Evolutionary conservation across 2,329 filamentous ascomycete genomes (phyloP).

Genomic region (Colletotrichum sp.): DNA sequence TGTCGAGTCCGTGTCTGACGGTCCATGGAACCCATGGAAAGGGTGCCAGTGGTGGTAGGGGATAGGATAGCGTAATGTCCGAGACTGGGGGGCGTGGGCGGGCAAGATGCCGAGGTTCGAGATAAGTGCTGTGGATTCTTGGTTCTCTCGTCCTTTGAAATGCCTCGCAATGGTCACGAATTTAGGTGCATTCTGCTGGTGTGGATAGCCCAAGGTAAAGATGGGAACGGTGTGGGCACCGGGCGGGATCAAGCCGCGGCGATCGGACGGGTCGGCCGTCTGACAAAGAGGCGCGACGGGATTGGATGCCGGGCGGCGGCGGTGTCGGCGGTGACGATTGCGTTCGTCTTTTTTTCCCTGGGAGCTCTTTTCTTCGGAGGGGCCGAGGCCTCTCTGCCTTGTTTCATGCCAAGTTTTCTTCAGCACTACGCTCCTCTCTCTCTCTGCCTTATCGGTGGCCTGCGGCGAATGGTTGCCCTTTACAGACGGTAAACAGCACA

Average conservation of each 20-base stretch:
- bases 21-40: not conserved
- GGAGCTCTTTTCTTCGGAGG: not conserved
- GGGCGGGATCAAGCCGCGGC: not conserved
- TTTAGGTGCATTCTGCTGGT: not conserved
- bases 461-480: not conserved
- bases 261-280: not conserved
- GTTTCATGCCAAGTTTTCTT: not conserved
- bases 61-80: slow-evolving; percentile 8
- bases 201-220: not conserved
- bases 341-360: not conserved
- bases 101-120: slow-evolving; percentile 16
- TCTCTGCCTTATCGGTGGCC: not conserved
- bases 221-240: not conserved
- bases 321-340: not conserved
- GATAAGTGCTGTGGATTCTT: not conserved
- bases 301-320: slow-evolving; percentile 5
- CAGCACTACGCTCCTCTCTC: no score
- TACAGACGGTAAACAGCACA: not conserved
- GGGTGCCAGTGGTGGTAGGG: not conserved
- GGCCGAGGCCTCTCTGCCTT: slow-evolving; percentile 3
- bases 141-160: not conserved
- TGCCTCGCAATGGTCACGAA: not conserved
- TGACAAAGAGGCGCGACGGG: slow-evolving; percentile 14
- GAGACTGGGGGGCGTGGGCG: not conserved
- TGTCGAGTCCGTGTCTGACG: not conserved